Evolutionary conservation across 2,329 filamentous ascomycete genomes (phyloP), one percentile per base, ranked within the genome.

Genomic region (Aspergillus ibericus): DNA sequence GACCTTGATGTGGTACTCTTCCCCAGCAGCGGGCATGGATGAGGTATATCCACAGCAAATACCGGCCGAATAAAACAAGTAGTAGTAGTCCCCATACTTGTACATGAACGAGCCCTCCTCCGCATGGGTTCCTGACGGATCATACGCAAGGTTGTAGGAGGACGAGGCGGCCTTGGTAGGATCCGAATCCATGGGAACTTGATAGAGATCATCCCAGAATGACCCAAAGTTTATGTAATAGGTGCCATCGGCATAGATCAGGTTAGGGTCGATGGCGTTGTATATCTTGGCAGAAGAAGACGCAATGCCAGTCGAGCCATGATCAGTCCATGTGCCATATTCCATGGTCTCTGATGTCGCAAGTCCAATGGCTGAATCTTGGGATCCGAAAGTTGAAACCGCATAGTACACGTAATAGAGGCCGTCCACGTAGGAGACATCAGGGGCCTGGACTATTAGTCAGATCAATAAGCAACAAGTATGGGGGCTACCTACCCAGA

Each of bases 361-460:
- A 4, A 84, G 72, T 16, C 88, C 87, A 61, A 90, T 88, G 34
- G 84, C 84, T 0, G 83, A 86, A 70, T 80, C 74, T 62, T 88
- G 85, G 0, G 78, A 81, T 0, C 86, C 86, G 62, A 87, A 88
- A 0, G 81, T 77, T 35, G 82, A 85, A n/a, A 88, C 85, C 1
- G 83, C 78, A 72, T 89, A 88, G 80, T 87, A 89, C n/a, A 85
- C 72, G 65, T 88, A 82, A 75, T 88, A 90, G 0, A 78, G 77
- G 55, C 74, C 77, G 61, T 82, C 82, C n/a, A 89, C 78, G 15
- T 82, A 74, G 16, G 77, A 72, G 13, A 87, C 82, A 63, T 90
- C 87, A 0, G 88, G 88, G 1, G 88, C 88, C 85, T 87, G 47
- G 27, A 34, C 10, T 18, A 5, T 10, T 18, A 32, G 46, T 18